Conservation (phyloP, 192 early-diverging fungal genomes). For the Coemansia sp. region DNA sequence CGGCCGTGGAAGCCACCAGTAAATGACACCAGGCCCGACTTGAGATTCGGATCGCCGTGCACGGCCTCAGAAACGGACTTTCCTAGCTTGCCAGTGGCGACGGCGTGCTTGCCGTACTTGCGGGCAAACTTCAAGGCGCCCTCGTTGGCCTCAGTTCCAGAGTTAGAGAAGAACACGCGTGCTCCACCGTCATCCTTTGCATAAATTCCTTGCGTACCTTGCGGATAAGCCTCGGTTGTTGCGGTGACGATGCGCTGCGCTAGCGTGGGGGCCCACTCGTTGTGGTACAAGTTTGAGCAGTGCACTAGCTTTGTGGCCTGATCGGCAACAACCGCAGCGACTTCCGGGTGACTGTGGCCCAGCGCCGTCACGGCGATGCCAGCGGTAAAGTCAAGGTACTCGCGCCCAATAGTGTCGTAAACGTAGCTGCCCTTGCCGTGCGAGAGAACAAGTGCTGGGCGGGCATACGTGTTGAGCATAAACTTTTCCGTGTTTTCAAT, state of each 20-base stretch:
- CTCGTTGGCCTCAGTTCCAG: slow-evolving; percentile 98
- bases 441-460: slow-evolving; percentile 72
- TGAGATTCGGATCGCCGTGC: slow-evolving; percentile 58
- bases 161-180: slow-evolving; percentile 94
- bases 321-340: slow-evolving; percentile 71
- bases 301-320: slow-evolving; percentile 87
- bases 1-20: slow-evolving; percentile 96
- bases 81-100: slow-evolving; percentile 33
- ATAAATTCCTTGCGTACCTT: slow-evolving; percentile 54
- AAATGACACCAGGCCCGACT: slow-evolving; percentile 82
- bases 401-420: slow-evolving; percentile 72
- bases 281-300: slow-evolving; percentile 89
- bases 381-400: slow-evolving; percentile 89
- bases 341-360: slow-evolving; percentile 81
- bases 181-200: slow-evolving; percentile 42
- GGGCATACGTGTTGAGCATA: slow-evolving; percentile 69
- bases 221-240: slow-evolving; percentile 54
- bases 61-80: slow-evolving; percentile 49
- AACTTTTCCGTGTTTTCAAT: slow-evolving; percentile 55
- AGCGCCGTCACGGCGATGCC: slow-evolving; percentile 96
- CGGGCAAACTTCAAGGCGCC: slow-evolving; percentile 96
- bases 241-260: slow-evolving; percentile 74
- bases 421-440: slow-evolving; percentile 83
- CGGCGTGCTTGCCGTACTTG: slow-evolving; percentile 72
- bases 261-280: slow-evolving; percentile 80